A percentile compares a stretch with the other conserved stretches of the same genome.
phyloP scores from a whole-genome alignment of 2,329 filamentous ascomycete species.

The Bimuria novae-zelandiae region DNA sequence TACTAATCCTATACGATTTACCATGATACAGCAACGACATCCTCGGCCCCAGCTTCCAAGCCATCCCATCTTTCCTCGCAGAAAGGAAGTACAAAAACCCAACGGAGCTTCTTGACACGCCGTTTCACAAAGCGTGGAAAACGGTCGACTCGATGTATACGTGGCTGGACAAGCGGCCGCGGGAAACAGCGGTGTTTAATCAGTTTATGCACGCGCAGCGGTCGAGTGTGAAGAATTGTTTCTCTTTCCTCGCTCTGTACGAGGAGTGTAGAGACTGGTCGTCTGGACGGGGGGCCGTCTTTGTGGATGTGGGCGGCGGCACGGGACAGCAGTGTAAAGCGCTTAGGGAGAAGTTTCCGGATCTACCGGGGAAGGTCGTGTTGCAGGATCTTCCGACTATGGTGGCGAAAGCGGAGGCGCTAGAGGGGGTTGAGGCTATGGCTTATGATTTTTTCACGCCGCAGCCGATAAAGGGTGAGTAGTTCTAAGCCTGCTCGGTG shows the following conservation, averaged over 20 bases:
- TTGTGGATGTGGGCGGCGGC: conserved; percentile 20
- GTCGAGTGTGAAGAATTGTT: conserved; percentile 6
- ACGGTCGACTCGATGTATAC: conserved; percentile 3
- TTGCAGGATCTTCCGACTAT: conserved; percentile 10
- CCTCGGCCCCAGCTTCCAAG: conserved; percentile 3
- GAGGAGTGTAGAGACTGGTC: conserved; percentile 1
- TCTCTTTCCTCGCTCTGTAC: neutral
- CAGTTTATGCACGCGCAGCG: conserved; percentile 12
- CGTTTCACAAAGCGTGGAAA: conserved; percentile 8
- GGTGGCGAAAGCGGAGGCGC: neutral
- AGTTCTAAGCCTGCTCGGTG: too few species aligned
- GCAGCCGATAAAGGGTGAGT: conserved; percentile 10
- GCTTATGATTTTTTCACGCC: conserved; percentile 8
- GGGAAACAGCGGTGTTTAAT: conserved; percentile 5
- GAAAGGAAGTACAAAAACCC: conserved; percentile 7
- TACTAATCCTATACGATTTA: too few species aligned
- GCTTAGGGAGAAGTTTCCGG: conserved; percentile 5
- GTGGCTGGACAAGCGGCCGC: conserved; percentile 10
- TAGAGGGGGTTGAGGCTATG: neutral
- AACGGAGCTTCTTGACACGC: neutral
- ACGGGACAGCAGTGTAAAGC: conserved; percentile 13
- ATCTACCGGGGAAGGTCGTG: conserved; percentile 6
- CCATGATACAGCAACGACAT: conserved; percentile 4
- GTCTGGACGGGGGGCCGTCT: conserved; percentile 2
- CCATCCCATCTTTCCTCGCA: conserved; percentile 2